A percentile compares a stretch with the other conserved stretches of the same genome.
Evolutionary conservation across 192 early-diverging fungal genomes (phyloP).

Genomic region (Diversispora eburnea): DNA sequence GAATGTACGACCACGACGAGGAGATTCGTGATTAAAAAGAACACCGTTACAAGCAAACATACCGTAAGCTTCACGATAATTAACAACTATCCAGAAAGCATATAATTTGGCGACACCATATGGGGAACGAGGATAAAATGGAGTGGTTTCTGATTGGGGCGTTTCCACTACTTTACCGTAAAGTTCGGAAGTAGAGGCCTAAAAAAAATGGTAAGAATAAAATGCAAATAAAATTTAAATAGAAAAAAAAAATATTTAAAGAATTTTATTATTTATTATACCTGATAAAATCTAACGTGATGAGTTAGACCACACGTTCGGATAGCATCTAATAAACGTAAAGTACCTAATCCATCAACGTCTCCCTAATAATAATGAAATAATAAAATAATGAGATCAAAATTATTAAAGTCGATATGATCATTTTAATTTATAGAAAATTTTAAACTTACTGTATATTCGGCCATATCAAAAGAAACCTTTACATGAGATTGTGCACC

Average conservation of each 20-base stretch:
- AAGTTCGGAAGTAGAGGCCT: constrained; percentile 72
- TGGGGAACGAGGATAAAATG: constrained; percentile 77
- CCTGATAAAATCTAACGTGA: constrained; percentile 59
- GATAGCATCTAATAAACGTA: constrained; percentile 74
- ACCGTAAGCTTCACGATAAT: constrained; percentile 75
- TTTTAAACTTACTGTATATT: constrained; percentile 54
- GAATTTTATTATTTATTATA: constrained; percentile 6
- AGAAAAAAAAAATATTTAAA: neutral
- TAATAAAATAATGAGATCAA: neutral
- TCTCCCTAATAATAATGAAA: constrained; percentile 39
- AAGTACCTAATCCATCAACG: constrained; percentile 75
- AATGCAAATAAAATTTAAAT: neutral
- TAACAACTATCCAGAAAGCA: constrained; percentile 77
- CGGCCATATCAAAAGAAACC: constrained; percentile 71
- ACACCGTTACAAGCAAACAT: constrained; percentile 82
- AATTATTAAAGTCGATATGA: neutral
- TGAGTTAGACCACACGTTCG: constrained; percentile 67
- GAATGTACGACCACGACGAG: constrained; percentile 70
- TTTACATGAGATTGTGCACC: constrained; percentile 76
- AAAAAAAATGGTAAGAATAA: constrained; percentile 31
- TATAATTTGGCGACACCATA: constrained; percentile 82
- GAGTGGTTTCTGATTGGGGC: constrained; percentile 76
- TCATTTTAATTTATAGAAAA: neutral
- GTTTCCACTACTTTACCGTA: constrained; percentile 76
- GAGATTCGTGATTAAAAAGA: constrained; percentile 76